Conservation (phyloP, 306 rosid species). For the Lathyrus tuberosus region DNA sequence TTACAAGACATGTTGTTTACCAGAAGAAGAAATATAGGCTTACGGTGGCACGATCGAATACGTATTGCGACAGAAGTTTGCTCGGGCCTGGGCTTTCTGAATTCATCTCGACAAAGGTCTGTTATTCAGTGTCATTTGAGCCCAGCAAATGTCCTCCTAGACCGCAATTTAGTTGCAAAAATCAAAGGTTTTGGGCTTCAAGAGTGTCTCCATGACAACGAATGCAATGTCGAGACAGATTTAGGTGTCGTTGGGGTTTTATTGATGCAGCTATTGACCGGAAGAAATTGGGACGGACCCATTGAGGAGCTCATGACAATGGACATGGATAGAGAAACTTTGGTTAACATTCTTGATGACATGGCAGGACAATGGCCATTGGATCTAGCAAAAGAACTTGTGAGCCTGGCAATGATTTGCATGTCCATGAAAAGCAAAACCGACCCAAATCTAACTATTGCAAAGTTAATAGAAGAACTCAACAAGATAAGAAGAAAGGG, state of each 20-base stretch:
- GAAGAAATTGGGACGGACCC: conserved; percentile 61
- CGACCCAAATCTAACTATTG: conserved; percentile 40
- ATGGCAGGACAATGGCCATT: conserved; percentile 72
- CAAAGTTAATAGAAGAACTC: conserved; percentile 55
- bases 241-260: conserved; percentile 57
- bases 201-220: neutral
- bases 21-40: conserved; percentile 48
- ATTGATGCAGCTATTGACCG: conserved; percentile 52
- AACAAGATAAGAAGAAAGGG: conserved; percentile 57
- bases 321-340: conserved; percentile 37
- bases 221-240: conserved; percentile 42
- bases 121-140: conserved; percentile 51
- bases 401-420: conserved; percentile 54
- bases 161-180: conserved; percentile 65
- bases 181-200: conserved; percentile 54
- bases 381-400: conserved; percentile 55
- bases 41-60: conserved; percentile 63
- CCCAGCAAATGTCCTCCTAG: conserved; percentile 63
- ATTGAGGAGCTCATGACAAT: conserved; percentile 44
- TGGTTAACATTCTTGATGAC: conserved; percentile 52
- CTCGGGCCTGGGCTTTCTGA: conserved; percentile 61
- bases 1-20: conserved; percentile 54
- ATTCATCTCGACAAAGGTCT: conserved; percentile 48
- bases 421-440: conserved; percentile 39
- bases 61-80: conserved; percentile 61